phyloP scores from a whole-genome alignment of 148 eudicot genomes.

The Chenopodium suecicum region DNA sequence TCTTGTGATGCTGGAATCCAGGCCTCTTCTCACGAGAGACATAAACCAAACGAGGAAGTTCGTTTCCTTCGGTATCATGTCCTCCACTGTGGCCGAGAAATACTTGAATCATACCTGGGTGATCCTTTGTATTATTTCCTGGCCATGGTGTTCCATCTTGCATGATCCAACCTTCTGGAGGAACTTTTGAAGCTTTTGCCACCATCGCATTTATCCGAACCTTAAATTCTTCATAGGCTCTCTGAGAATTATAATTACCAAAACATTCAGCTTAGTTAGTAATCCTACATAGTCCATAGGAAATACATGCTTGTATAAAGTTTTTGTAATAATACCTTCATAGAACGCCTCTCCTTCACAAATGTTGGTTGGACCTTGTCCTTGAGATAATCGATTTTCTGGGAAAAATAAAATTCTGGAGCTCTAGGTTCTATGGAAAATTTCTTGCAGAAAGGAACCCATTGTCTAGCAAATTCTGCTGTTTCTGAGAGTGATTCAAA shows the following conservation, averaged over 20 bases:
- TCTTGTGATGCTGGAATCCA: slow-evolving; percentile 98
- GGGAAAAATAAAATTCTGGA: slow-evolving; percentile 89
- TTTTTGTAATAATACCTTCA: slow-evolving; percentile 61
- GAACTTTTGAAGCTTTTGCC: slow-evolving; percentile 82
- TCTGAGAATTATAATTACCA: slow-evolving; percentile 43
- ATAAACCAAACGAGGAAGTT: slow-evolving; percentile 95
- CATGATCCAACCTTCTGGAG: slow-evolving; percentile 99
- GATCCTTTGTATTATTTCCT: slow-evolving; percentile 94
- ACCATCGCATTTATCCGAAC: slow-evolving; percentile 87
- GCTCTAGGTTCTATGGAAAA: slow-evolving; percentile 91
- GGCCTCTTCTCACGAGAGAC: slow-evolving; percentile 99
- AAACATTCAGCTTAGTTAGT: slow-evolving; percentile 17
- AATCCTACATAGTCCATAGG: background rate
- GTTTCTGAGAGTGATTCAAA: slow-evolving; percentile 96
- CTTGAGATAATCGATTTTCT: slow-evolving; percentile 82
- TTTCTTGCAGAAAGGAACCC: slow-evolving; percentile 99
- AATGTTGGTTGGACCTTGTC: slow-evolving; percentile 98
- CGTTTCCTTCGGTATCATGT: slow-evolving; percentile 85
- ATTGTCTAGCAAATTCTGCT: slow-evolving; percentile 92
- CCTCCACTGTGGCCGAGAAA: slow-evolving; percentile 98
- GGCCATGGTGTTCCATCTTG: slow-evolving; percentile 99
- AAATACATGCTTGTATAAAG: slow-evolving; percentile 4
- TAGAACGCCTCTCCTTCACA: slow-evolving; percentile 92
- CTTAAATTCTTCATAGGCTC: slow-evolving; percentile 97
- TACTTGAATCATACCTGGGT: slow-evolving; percentile 99